Conservation (phyloP, 2,329 filamentous ascomycete species). For the Cercospora sp. region DNA sequence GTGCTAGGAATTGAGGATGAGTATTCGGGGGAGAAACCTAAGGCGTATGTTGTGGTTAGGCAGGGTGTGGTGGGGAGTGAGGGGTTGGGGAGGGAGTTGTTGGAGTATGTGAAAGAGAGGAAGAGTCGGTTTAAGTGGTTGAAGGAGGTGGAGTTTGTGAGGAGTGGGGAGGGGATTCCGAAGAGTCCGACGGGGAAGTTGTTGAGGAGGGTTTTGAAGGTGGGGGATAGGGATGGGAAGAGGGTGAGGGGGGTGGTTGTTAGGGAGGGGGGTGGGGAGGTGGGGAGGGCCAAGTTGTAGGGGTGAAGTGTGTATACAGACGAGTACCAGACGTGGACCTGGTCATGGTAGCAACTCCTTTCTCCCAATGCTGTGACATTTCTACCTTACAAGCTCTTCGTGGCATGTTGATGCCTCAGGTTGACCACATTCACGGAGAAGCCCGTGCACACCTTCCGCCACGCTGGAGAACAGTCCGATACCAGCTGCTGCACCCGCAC, state of each 20-base stretch:
- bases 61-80: no score
- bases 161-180: constrained; percentile 64
- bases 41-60: constrained; percentile 58
- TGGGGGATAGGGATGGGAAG: constrained; percentile 44
- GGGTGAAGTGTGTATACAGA: no score
- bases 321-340: no score
- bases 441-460: no score
- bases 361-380: no score
- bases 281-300: constrained; percentile 27
- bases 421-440: no score
- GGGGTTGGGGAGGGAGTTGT: constrained; percentile 49
- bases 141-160: constrained; percentile 63
- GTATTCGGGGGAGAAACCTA: constrained; percentile 58
- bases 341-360: no score
- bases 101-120: constrained; percentile 62
- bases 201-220: constrained; percentile 59
- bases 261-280: constrained; percentile 16
- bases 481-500: no score
- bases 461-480: no score
- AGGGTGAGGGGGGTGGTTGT: constrained; percentile 29
- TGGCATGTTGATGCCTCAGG: no score
- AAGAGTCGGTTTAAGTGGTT: constrained; percentile 70
- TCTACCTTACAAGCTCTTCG: no score
- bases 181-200: constrained; percentile 75
- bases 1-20: constrained; percentile 57